Conservation (phyloP, 2,329 filamentous ascomycete genomes). For the Calonectria hongkongensis region DNA sequence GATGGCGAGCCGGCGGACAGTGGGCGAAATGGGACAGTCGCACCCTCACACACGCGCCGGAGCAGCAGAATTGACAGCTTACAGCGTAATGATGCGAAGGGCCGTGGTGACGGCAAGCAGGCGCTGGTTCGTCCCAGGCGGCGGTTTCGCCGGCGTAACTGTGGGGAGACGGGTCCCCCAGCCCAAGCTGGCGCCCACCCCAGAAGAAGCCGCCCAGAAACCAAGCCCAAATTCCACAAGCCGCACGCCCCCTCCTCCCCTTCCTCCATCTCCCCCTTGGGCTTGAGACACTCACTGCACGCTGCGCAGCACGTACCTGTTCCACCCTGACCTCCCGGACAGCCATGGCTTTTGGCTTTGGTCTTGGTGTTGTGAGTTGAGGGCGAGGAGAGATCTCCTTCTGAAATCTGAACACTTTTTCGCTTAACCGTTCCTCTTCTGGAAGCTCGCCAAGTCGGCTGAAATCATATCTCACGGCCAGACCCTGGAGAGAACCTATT, state of each 20-base stretch:
- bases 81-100: conserved; percentile 40
- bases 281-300: conserved; percentile 21
- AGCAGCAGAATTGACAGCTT: conserved; percentile 33
- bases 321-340: conserved; percentile 11
- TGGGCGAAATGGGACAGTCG: conserved; percentile 19
- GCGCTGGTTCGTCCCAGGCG: conserved; percentile 65
- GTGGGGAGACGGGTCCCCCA: conserved; percentile 63
- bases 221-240: conserved; percentile 26
- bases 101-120: conserved; percentile 43
- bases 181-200: conserved; percentile 37
- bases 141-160: conserved; percentile 76
- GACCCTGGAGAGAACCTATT: background rate
- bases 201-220: conserved; percentile 32
- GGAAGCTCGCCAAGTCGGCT: conserved; percentile 31
- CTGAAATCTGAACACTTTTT: conserved; percentile 34
- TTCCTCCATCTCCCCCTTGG: conserved; percentile 17
- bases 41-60: conserved; percentile 24
- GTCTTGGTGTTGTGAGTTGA: conserved; percentile 13
- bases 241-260: conserved; percentile 20
- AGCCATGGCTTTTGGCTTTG: conserved; percentile 10
- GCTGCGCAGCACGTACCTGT: conserved; percentile 17
- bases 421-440: conserved; percentile 40
- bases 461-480: conserved; percentile 5
- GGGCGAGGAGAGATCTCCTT: conserved; percentile 7
- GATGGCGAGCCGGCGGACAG: background rate